phyloP scores from a whole-genome alignment of 2,329 filamentous ascomycete genomes.

The Calonectria pauciramosa region DNA sequence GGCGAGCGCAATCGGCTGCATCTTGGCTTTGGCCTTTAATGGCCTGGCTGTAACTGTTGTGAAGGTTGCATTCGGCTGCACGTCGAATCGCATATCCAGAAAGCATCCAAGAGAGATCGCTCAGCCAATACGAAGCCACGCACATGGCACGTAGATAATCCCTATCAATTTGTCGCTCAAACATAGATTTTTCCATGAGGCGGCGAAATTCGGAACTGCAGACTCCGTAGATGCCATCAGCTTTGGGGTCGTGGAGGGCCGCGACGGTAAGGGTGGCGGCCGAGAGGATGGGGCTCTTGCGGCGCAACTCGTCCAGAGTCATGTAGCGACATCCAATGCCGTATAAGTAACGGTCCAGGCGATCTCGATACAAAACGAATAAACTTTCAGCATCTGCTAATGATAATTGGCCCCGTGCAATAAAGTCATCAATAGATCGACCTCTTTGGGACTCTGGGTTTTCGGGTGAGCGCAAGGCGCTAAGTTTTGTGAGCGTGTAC shows the following conservation, averaged over 20 bases:
- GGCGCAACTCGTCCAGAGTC: slow-evolving; percentile 65
- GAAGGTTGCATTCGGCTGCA: slow-evolving; percentile 62
- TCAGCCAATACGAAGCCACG: slow-evolving; percentile 74
- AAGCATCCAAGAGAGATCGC: slow-evolving; percentile 73
- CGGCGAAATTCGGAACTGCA: slow-evolving; percentile 71
- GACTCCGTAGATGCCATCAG: slow-evolving; percentile 64
- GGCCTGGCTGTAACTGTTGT: slow-evolving; percentile 57
- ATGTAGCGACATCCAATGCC: slow-evolving; percentile 65
- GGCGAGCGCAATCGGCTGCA: slow-evolving; percentile 65
- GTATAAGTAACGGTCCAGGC: slow-evolving; percentile 66
- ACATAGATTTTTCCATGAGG: slow-evolving; percentile 63
- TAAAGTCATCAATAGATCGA: slow-evolving; percentile 50
- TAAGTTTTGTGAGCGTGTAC: slow-evolving; percentile 54
- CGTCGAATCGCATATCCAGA: slow-evolving; percentile 67
- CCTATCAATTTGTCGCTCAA: slow-evolving; percentile 53
- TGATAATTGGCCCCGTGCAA: slow-evolving; percentile 57
- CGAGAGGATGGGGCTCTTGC: slow-evolving; percentile 68
- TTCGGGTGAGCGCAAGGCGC: slow-evolving; percentile 53
- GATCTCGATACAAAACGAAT: slow-evolving; percentile 64
- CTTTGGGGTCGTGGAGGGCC: slow-evolving; percentile 69
- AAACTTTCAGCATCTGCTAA: slow-evolving; percentile 64
- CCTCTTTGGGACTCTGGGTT: slow-evolving; percentile 38
- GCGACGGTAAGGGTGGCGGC: slow-evolving; percentile 71
- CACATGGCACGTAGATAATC: slow-evolving; percentile 73
- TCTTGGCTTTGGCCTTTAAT: slow-evolving; percentile 56